Evolutionary conservation across 2,329 filamentous ascomycete genomes (phyloP), one percentile per base, ranked within the genome.

Genomic region (Colletotrichum cereale): DNA sequence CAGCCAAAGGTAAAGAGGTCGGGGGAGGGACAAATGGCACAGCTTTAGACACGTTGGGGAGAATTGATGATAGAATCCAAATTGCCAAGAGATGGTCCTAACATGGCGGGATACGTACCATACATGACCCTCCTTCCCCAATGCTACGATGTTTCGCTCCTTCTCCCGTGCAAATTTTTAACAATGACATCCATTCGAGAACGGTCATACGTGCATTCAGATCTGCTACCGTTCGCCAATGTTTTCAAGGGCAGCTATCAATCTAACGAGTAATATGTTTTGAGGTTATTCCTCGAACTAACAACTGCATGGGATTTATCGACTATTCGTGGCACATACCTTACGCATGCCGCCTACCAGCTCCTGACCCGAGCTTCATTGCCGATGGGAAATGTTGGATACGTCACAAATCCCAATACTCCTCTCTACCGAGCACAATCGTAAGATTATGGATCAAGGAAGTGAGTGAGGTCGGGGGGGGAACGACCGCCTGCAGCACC

Each of bases 1-100:
- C 67, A 24, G 31, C 67, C 62, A 24, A 56, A n/a, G 26, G 26
- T 62, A 14, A 55, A 29, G 18, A 18, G 21, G 38, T 42, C 6
- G n/a, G 14, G 24, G 2, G 24, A 8, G 24, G 14, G 24, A 21
- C 12, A 40, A 14, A 11, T 24, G 4, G 34, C 34, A 14, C 34
- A 40, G 14, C 18, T 11, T 26, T 50, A 50, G 47, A 14, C 47
- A n/a, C 29, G 47, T 44, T n/a, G 38, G 38, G 3, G 47, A 50
- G 47, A 29, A 29, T 29, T 50, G 24, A 0, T 29, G 5, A 16
- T 7, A 26, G 8, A 50, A 0, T 18, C 14, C 5, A 29, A 44
- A 10, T 26, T 16, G 12, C 47, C 14, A 12, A 16, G 5, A 29
- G 47, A 29, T 4, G 47, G 16, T 18, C 24, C 47, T 18, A 6